phyloP scores from a whole-genome alignment of 768 basidiomycete genomes.

The Mycena vulgaris region DNA sequence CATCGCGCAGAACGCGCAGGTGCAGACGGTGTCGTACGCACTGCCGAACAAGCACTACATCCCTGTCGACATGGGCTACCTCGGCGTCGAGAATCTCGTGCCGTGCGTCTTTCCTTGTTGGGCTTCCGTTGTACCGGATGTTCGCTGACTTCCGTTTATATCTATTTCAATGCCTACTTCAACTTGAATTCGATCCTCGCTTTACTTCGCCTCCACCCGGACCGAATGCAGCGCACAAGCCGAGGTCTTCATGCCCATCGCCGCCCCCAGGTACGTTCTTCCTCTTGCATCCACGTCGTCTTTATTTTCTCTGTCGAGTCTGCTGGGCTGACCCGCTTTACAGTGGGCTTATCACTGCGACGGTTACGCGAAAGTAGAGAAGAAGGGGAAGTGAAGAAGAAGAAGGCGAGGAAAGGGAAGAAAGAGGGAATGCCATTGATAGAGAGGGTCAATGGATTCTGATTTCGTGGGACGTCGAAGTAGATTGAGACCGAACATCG shows the following conservation, averaged over 20 bases:
- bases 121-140: too few species aligned
- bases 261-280: conserved; percentile 87
- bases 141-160: too few species aligned
- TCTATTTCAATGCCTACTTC: too few species aligned
- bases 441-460: too few species aligned
- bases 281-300: conserved; percentile 36
- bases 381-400: too few species aligned
- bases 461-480: too few species aligned
- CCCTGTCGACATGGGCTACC: conserved; percentile 85
- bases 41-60: conserved; percentile 98
- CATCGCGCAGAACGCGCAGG: conserved; percentile 72
- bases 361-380: conserved; percentile 29
- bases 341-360: conserved; percentile 37
- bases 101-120: conserved; percentile 62
- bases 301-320: conserved; percentile 15
- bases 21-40: conserved; percentile 76
- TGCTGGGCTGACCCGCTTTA: background rate
- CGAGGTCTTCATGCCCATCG: conserved; percentile 90
- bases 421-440: too few species aligned
- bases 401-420: too few species aligned
- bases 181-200: too few species aligned
- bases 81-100: conserved; percentile 78
- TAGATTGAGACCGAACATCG: too few species aligned
- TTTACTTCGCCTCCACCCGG: conserved; percentile 17
- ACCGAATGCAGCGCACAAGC: conserved; percentile 69